These are phyloP conservation scores for Crithidia expoeki DNA, from an alignment of 208 protist genomes.

Conservation along the genomic window DNA sequence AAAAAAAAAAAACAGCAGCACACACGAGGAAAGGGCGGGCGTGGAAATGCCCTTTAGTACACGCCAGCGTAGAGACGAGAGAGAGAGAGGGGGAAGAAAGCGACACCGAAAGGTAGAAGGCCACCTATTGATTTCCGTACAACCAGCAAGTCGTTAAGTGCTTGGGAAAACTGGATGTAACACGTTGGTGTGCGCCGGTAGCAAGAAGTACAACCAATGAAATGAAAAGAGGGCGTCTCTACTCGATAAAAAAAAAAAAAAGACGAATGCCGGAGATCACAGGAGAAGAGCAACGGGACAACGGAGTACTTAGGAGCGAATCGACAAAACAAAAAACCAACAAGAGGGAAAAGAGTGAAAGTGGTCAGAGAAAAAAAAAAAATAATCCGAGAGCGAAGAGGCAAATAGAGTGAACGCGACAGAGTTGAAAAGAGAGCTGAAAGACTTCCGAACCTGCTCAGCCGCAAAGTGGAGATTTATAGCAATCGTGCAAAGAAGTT, in stretches of 20 bases:
- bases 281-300: neutral
- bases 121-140: neutral
- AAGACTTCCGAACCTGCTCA: too few relatives aligned
- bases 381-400: slow-evolving; percentile 9
- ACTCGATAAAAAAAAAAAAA: too few relatives aligned
- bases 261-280: neutral
- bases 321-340: neutral
- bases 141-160: too few relatives aligned
- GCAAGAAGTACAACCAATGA: too few relatives aligned
- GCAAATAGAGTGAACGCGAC: slow-evolving; percentile 18
- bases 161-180: neutral
- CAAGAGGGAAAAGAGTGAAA: neutral
- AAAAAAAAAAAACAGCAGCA: slow-evolving; percentile 1
- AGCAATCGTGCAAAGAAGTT: too few relatives aligned
- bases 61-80: neutral
- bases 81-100: too few relatives aligned
- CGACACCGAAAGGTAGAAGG: neutral
- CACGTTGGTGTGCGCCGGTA: neutral
- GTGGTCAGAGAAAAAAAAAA: neutral
- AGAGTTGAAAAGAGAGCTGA: slow-evolving; percentile 4
- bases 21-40: too few relatives aligned
- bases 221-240: too few relatives aligned
- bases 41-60: too few relatives aligned
- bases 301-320: neutral
- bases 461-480: too few relatives aligned